Evolutionary conservation across 2,329 filamentous ascomycete species (phyloP), one percentile per base, ranked within the genome.

Genomic region (Neoarthrinium moseri): DNA sequence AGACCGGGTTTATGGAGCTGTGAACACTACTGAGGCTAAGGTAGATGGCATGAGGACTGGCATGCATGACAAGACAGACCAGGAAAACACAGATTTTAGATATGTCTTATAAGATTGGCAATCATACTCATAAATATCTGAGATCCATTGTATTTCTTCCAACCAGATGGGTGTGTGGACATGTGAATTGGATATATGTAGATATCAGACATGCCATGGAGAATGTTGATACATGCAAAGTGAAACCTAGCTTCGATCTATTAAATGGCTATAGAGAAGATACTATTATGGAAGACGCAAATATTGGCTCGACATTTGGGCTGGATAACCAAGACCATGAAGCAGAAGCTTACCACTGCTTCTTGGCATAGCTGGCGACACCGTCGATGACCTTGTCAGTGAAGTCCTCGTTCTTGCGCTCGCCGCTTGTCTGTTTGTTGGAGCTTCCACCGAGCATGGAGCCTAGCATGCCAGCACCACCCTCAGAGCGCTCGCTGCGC

Each of bases 1-100:
- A 21, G 78, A 83, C 56, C 60, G 69, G 1, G 30, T 53, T n/a
- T 56, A 56, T 8, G 51, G 51, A 1, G 30, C 40, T 11, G 21
- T 50, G 4, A 51, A 51, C 11, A 45, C 52, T 15, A 64, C 66
- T 4, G 70, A 73, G 24, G 69, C 73, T 32, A 74, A 77, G 54
- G 69, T 52, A 11, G 54, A 73, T 30, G 77, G 73, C 0, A 71
- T 81, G 27, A 75, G 80, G 55, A 66, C 63, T 44, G 77, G 77
- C 2, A 80, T 81, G 77, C 64, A 71, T 49, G 77, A 80, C 57
- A 63, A 71, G 60, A 80, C 77, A 0, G 77, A 80, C 57, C 56
- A 80, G 17, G 75, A 80, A 37, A 80, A 80, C 46, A 73, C 68
- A 52, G 74, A 69, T 0, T 80, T 80, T 52, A 65, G 76, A 56